These are phyloP conservation scores for Sporothrix schenckii DNA, from an alignment of 2,329 filamentous ascomycete genomes.

Conservation along the genomic window DNA sequence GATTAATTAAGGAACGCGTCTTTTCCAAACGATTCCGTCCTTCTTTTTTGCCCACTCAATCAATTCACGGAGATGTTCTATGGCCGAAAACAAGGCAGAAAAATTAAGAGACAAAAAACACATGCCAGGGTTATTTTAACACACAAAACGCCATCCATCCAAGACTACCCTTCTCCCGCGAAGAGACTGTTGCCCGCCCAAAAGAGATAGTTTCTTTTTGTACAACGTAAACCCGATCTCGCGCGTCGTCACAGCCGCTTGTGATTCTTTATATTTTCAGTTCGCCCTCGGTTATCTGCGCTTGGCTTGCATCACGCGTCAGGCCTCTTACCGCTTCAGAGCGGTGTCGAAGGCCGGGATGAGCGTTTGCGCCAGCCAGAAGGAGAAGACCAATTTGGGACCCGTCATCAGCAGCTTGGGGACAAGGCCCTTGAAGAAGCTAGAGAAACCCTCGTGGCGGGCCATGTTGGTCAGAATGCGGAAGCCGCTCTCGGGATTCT, in stretches of 20 bases:
- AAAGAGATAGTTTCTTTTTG: not conserved
- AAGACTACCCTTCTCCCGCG: slow-evolving; percentile 8
- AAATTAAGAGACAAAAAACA: slow-evolving; percentile 12
- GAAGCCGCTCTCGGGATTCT: slow-evolving; percentile 94
- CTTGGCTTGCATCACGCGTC: no score
- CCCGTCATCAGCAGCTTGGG: slow-evolving; percentile 99
- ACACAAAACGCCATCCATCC: slow-evolving; percentile 32
- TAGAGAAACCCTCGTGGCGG: slow-evolving; percentile 78
- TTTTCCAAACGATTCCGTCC: not conserved
- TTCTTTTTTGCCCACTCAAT: slow-evolving; percentile 16
- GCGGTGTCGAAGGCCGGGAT: slow-evolving; percentile 80
- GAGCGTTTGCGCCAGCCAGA: slow-evolving; percentile 98
- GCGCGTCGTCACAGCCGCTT: not conserved
- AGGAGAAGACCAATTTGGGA: slow-evolving; percentile 97
- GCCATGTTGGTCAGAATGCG: slow-evolving; percentile 91
- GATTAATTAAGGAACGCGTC: not conserved
- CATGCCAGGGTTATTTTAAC: slow-evolving; percentile 27
- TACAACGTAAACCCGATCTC: not conserved
- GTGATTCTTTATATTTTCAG: not conserved
- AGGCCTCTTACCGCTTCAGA: slow-evolving; percentile 34
- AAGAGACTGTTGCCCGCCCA: slow-evolving; percentile 4
- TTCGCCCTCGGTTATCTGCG: not conserved
- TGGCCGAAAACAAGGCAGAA: slow-evolving; percentile 6
- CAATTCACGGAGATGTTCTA: slow-evolving; percentile 30
- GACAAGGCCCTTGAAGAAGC: slow-evolving; percentile 97